Evolutionary conservation across 1,284 basidiomycete species (phyloP).

Genomic region (Puccinia brachypodii): DNA sequence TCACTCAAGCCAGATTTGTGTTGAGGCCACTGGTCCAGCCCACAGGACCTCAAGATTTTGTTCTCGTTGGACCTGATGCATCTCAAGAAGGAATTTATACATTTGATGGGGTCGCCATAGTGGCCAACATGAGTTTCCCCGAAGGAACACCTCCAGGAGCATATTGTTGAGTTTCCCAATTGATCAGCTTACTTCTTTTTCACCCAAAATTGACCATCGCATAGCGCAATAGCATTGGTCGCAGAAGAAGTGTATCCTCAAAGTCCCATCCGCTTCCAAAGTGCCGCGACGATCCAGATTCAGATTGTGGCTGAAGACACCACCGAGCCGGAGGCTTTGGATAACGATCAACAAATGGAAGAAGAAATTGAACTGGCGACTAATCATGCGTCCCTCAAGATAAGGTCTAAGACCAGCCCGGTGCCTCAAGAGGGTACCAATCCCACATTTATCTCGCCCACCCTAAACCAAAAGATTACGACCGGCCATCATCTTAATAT

Average conservation of each 20-base stretch:
- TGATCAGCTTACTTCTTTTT: not conserved
- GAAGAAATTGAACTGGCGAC: not conserved
- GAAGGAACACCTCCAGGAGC: not conserved
- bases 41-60: not conserved
- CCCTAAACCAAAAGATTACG: slow-evolving; percentile 11
- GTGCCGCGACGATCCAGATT: not conserved
- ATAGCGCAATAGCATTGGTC: not conserved
- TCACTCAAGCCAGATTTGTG: slow-evolving; percentile 8
- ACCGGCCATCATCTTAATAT: slow-evolving; percentile 32
- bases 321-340: not conserved
- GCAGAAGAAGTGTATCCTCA: slow-evolving; percentile 27
- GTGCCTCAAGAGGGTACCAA: not conserved
- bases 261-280: not conserved
- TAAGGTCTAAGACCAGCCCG: not conserved
- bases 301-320: not conserved
- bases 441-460: slow-evolving; percentile 5
- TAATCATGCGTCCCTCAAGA: not conserved
- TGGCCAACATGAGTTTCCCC: not conserved
- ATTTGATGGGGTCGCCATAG: slow-evolving; percentile 19
- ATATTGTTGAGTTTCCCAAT: slow-evolving; percentile 12
- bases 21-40: not conserved
- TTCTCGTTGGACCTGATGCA: not conserved
- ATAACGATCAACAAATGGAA: not conserved
- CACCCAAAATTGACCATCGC: not conserved
- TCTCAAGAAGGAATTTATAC: slow-evolving; percentile 14